Evolutionary conservation across 352 stramenopile species (phyloP).

Genomic region (Phytophthora tubulina): DNA sequence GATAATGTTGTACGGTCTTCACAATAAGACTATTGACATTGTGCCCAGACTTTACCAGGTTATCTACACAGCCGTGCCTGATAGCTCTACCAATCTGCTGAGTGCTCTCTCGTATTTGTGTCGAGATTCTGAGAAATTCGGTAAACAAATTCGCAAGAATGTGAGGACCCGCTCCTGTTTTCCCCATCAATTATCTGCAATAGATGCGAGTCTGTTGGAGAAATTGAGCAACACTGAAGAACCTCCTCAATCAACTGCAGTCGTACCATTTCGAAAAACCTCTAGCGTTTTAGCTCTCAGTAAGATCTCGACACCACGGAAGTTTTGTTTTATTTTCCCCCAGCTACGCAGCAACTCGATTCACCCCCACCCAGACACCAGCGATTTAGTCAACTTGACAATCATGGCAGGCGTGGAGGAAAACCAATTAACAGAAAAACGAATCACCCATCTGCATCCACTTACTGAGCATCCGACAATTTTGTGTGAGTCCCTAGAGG

Average conservation of each 20-base stretch:
- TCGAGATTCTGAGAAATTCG: slow-evolving; percentile 13
- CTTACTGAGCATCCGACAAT: neutral
- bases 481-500: slow-evolving; percentile 7
- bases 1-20: slow-evolving; percentile 24
- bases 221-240: neutral
- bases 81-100: neutral
- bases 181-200: slow-evolving; percentile 10
- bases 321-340: neutral
- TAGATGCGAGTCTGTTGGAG: slow-evolving; percentile 14
- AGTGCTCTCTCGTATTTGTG: slow-evolving; percentile 8
- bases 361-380: neutral
- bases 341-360: slow-evolving; percentile 6
- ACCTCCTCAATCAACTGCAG: neutral
- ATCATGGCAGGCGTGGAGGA: neutral
- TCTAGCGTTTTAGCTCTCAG: slow-evolving; percentile 11
- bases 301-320: neutral
- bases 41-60: neutral
- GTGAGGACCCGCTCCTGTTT: slow-evolving; percentile 22
- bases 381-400: slow-evolving; percentile 11
- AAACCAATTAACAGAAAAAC: neutral
- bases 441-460: neutral
- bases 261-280: slow-evolving; percentile 17
- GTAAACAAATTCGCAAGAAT: neutral
- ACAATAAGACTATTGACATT: slow-evolving; percentile 2
- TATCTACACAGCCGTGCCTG: neutral